Base-by-base conservation (phyloP, 2,329 filamentous ascomycete species). In the Pseudocercospora macadamiae region DNA sequence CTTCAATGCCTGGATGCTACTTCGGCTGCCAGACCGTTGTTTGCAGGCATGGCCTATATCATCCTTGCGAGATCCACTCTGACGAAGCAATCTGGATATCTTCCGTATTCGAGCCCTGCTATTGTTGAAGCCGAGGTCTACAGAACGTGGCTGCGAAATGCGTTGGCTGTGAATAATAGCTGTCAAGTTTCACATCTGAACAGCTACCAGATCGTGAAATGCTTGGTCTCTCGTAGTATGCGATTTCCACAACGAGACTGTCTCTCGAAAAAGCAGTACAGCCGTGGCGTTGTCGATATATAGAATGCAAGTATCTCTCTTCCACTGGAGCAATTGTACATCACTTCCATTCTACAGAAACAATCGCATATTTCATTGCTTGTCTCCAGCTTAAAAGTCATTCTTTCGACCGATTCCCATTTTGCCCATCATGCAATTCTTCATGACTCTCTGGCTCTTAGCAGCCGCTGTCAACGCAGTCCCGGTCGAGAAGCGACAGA, bases 381-480 rank as follows among this genome's bases (percentile, higher is more conserved):
- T 16, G 19, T 3, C 19, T 28, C 9, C 23, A 25, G 44, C 25
- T 3, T 18, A 47, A 47, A 47, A 47, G 23, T 19, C 18, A 8
- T 10, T 12, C 21, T 7, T 26, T 14, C 23, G 2, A 26, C 18
- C 42, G 25, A 12, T 21, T 47, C 26, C 21, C 8, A n/a, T n/a
- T 7, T 28, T 23, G 23, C 23, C 23, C 49, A 54, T 16, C 37
- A 61, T 61, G 55, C 52, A 49, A 25, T 48, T 44, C 37, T 12
- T 34, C 32, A 49, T 60, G 47, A 49, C 48, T 25, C 54, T 63
- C n/a, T 47, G 52, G 56, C 34, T 63, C n/a, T 57, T 63, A 10
- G 60, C 60, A 21, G 48, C 60, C 39, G 25, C 44, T 30, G 51
- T 48, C 34, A 47, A 55, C 53, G 42, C 45, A 14, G 52, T 39